These are phyloP conservation scores for Xylariaceae sp. DNA, from an alignment of 2,329 filamentous ascomycete genomes.

Conservation along the genomic window DNA sequence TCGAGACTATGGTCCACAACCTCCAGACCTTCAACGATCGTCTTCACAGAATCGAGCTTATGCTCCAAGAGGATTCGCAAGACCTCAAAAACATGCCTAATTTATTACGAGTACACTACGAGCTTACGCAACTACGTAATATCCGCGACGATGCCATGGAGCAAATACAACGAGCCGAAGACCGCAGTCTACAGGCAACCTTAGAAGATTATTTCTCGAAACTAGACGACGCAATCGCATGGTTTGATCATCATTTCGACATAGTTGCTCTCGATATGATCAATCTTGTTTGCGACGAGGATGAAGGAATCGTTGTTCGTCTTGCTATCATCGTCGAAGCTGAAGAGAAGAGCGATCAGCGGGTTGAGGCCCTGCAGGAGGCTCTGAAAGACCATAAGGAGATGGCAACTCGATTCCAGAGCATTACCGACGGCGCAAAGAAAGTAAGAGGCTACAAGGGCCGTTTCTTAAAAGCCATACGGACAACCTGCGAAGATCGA, in stretches of 20 bases:
- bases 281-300: conserved; percentile 76
- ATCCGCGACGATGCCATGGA: conserved; percentile 96
- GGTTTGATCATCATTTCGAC: conserved; percentile 94
- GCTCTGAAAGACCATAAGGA: conserved; percentile 95
- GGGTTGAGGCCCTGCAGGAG: conserved; percentile 85
- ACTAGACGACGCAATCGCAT: conserved; percentile 80
- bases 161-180: conserved; percentile 76
- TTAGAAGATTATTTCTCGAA: conserved; percentile 84
- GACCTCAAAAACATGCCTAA: conserved; percentile 90
- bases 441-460: conserved; percentile 94
- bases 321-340: conserved; percentile 89
- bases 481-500: conserved; percentile 65
- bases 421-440: conserved; percentile 88
- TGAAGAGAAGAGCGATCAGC: conserved; percentile 93
- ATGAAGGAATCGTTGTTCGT: conserved; percentile 83
- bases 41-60: conserved; percentile 66
- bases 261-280: conserved; percentile 86
- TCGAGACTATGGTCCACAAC: conserved; percentile 87
- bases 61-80: conserved; percentile 77
- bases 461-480: conserved; percentile 81
- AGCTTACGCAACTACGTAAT: conserved; percentile 84
- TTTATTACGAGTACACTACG: conserved; percentile 82
- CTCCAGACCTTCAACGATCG: conserved; percentile 82
- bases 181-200: conserved; percentile 70
- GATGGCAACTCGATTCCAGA: conserved; percentile 87